phyloP scores from a whole-genome alignment of 2,329 filamentous ascomycete genomes.

The Colletotrichum sublineola region DNA sequence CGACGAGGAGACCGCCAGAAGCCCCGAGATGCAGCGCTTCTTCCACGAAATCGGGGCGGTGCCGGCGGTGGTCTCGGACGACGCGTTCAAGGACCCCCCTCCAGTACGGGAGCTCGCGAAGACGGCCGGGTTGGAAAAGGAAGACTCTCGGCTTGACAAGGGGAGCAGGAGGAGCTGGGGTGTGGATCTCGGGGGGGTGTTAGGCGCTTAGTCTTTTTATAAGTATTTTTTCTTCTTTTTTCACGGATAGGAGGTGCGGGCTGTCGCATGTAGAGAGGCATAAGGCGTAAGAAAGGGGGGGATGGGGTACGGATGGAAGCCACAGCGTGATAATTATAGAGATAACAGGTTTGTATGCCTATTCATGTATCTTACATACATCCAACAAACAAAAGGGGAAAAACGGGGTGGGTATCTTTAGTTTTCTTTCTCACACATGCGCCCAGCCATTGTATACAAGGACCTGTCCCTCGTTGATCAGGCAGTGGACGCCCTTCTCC shows the following conservation, averaged over 20 bases:
- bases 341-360: background rate
- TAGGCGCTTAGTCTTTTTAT: background rate
- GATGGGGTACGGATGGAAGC: too few species aligned
- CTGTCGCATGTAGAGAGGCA: background rate
- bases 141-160: background rate
- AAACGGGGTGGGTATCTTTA: constrained; percentile 22
- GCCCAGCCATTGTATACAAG: constrained; percentile 70
- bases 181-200: constrained; percentile 14
- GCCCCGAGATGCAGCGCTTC: background rate
- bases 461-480: constrained; percentile 74
- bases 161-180: constrained; percentile 2
- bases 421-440: constrained; percentile 58
- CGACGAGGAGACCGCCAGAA: background rate
- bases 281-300: background rate
- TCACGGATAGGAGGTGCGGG: background rate
- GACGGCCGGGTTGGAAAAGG: background rate
- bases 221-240: background rate
- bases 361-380: background rate
- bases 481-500: constrained; percentile 64
- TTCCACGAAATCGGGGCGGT: constrained; percentile 10
- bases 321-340: background rate
- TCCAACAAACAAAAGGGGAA: background rate
- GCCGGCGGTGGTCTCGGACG: background rate
- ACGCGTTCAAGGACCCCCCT: background rate
- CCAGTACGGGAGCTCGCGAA: background rate